Conservation (phyloP, 805 yeast genomes). For the Candida peoriensis region DNA sequence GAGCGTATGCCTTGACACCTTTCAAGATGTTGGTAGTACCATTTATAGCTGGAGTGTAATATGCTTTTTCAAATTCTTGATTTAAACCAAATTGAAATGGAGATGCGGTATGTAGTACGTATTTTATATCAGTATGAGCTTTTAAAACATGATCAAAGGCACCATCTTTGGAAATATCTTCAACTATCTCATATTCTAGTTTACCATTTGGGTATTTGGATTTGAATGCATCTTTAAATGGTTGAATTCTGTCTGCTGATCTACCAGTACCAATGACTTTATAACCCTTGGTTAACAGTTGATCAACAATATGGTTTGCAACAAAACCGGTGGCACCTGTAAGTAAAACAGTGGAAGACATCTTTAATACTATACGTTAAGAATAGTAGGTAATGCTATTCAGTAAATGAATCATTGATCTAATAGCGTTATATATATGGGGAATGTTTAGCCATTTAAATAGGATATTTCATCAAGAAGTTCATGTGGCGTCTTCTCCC, state of each 20-base stretch:
- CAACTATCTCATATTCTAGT: slow-evolving; percentile 38
- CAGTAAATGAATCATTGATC: too few relatives aligned
- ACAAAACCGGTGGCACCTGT: slow-evolving; percentile 43
- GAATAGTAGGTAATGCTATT: too few relatives aligned
- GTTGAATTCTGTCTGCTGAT: slow-evolving; percentile 15
- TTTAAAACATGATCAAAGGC: slow-evolving; percentile 42
- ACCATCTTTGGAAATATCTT: slow-evolving; percentile 37
- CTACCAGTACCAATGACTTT: slow-evolving; percentile 31
- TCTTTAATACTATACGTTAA: too few relatives aligned
- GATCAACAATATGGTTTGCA: slow-evolving; percentile 35
- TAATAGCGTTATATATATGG: too few relatives aligned
- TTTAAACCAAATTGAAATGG: slow-evolving; percentile 34
- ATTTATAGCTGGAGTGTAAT: slow-evolving; percentile 51
- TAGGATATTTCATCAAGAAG: too few relatives aligned
- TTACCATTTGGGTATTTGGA: slow-evolving; percentile 23
- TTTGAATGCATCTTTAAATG: slow-evolving; percentile 12
- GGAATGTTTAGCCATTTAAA: too few relatives aligned
- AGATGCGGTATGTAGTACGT: slow-evolving; percentile 57
- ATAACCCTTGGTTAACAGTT: slow-evolving; percentile 31
- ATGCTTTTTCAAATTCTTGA: slow-evolving; percentile 42
- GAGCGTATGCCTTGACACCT: slow-evolving; percentile 25
- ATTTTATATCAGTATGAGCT: slow-evolving; percentile 38
- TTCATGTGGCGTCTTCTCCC: too few relatives aligned
- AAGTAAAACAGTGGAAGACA: slow-evolving; percentile 26
- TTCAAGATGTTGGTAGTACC: slow-evolving; percentile 47